A percentile compares a stretch with the other conserved stretches of the same genome.
Evolutionary conservation across 2,329 filamentous ascomycete species (phyloP).

Genomic region (Ceratocystis papillata): DNA sequence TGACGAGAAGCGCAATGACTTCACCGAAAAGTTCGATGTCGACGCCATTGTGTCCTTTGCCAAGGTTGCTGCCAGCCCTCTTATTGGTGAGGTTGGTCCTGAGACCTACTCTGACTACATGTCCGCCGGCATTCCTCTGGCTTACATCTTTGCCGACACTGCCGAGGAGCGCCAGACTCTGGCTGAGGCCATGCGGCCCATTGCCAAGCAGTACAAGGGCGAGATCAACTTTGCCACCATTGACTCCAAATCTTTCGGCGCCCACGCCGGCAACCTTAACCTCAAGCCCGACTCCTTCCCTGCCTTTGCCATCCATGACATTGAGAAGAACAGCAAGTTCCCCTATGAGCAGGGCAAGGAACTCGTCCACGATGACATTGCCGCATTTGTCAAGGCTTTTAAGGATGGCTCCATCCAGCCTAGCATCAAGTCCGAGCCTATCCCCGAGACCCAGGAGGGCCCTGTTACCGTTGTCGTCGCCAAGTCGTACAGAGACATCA

Average conservation of each 20-base stretch:
- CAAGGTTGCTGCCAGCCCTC: slow-evolving; percentile 72
- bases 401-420: slow-evolving; percentile 78
- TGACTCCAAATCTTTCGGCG: slow-evolving; percentile 85
- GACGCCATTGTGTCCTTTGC: slow-evolving; percentile 74
- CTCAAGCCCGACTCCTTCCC: slow-evolving; percentile 92
- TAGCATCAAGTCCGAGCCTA: slow-evolving; percentile 95
- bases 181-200: slow-evolving; percentile 63
- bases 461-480: slow-evolving; percentile 82
- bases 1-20: slow-evolving; percentile 87
- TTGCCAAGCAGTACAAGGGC: slow-evolving; percentile 88
- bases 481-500: slow-evolving; percentile 83
- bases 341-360: slow-evolving; percentile 78
- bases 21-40: slow-evolving; percentile 67
- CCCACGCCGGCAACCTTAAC: slow-evolving; percentile 94
- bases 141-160: slow-evolving; percentile 95
- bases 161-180: slow-evolving; percentile 77
- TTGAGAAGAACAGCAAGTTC: slow-evolving; percentile 91
- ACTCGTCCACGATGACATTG: slow-evolving; percentile 60
- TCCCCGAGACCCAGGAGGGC: slow-evolving; percentile 87
- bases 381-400: slow-evolving; percentile 77
- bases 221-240: slow-evolving; percentile 97
- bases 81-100: slow-evolving; percentile 91
- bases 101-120: slow-evolving; percentile 97
- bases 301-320: slow-evolving; percentile 94
- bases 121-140: slow-evolving; percentile 79